A percentile compares a stretch with the other conserved stretches of the same genome.
Conservation (phyloP, 202 grass and related monocot species). For the Dendrocalamus latiflorus region DNA sequence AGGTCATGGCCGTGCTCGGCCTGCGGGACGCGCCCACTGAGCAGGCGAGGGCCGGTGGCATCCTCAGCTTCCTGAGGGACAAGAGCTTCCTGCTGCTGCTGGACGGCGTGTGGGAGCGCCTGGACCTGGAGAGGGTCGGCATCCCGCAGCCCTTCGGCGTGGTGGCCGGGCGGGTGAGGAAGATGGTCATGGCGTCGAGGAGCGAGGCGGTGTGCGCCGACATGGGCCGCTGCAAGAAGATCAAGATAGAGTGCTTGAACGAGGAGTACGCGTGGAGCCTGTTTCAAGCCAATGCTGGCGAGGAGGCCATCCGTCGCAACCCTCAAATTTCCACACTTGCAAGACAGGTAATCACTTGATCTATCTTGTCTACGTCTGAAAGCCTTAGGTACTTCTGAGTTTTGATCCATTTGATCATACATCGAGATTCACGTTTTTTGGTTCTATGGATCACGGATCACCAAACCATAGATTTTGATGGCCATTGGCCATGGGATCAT, state of each 20-base stretch:
- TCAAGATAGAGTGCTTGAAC: conserved; percentile 39
- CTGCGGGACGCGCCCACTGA: conserved; percentile 33
- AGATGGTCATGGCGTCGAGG: conserved; percentile 45
- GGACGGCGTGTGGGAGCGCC: conserved; percentile 47
- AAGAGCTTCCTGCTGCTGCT: conserved; percentile 60
- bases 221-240: conserved; percentile 51
- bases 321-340: conserved; percentile 22
- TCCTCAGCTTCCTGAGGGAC: conserved; percentile 43
- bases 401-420: neutral
- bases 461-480: neutral
- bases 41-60: conserved; percentile 32
- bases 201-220: conserved; percentile 26
- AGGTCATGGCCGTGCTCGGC: conserved; percentile 37
- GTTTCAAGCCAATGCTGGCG: conserved; percentile 42
- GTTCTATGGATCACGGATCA: neutral
- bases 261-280: conserved; percentile 47
- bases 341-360: conserved; percentile 25
- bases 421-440: neutral
- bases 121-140: conserved; percentile 49
- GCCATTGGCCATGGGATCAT: neutral
- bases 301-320: conserved; percentile 23
- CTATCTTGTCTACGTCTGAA: neutral
- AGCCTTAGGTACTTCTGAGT: neutral
- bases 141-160: conserved; percentile 40
- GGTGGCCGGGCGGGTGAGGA: conserved; percentile 31